A percentile compares a stretch with the other conserved stretches of the same genome.
These are phyloP conservation scores for Yamadazyma tumulicola DNA, from an alignment of 805 yeast species.

Conservation along the genomic window DNA sequence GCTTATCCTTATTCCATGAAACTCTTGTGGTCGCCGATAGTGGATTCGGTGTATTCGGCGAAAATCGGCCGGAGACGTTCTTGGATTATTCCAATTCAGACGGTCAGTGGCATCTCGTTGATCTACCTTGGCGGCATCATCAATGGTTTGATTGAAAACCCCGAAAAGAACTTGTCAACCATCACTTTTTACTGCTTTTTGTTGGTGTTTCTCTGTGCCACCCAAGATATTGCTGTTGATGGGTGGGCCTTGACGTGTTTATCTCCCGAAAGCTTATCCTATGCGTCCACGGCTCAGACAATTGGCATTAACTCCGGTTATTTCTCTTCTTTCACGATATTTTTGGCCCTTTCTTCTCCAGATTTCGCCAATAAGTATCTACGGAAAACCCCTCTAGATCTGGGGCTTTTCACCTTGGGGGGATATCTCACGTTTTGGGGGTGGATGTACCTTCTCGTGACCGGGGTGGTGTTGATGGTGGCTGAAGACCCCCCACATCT, in stretches of 20 bases:
- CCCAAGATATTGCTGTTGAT: conserved; percentile 98
- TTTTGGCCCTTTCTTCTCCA: conserved; percentile 84
- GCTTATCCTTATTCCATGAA: conserved; percentile 93
- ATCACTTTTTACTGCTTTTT: conserved; percentile 73
- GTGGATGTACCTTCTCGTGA: conserved; percentile 56
- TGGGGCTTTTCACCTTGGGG: conserved; percentile 69
- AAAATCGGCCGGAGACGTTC: conserved; percentile 78
- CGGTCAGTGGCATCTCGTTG: conserved; percentile 68
- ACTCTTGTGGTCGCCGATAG: conserved; percentile 92
- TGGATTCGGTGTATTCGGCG: conserved; percentile 75
- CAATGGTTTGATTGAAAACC: conserved; percentile 48
- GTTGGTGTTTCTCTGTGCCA: conserved; percentile 85
- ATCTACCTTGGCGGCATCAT: conserved; percentile 59
- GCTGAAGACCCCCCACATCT: conserved; percentile 69
- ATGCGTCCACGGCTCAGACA: conserved; percentile 97
- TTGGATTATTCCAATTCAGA: conserved; percentile 94
- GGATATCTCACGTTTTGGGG: conserved; percentile 81
- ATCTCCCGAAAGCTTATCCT: conserved; percentile 72
- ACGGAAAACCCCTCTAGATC: conserved; percentile 54
- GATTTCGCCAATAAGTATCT: conserved; percentile 89
- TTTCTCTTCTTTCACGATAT: conserved; percentile 86
- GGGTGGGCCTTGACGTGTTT: conserved; percentile 97
- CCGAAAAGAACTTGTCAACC: conserved; percentile 45
- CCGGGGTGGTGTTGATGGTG: conserved; percentile 52
- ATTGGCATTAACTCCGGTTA: conserved; percentile 93